Evolutionary conservation across 495 filamentous ascomycete species (phyloP), one percentile per base, ranked within the genome.

Genomic region (Hypomontagnella submonticulosa): DNA sequence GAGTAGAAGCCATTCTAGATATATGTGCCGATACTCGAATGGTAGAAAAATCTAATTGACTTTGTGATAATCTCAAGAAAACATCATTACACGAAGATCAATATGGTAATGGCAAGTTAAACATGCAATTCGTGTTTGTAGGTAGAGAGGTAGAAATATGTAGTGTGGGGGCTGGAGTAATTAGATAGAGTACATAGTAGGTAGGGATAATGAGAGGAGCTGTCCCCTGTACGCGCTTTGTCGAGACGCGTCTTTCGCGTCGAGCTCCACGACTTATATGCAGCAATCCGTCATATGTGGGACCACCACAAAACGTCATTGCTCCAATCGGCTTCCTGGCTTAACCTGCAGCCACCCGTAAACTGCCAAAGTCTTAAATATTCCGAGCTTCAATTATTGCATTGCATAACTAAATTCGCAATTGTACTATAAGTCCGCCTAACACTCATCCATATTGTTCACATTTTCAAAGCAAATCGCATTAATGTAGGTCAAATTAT

Each of bases 1-100:
- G 65, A 41, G 79, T 67, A 13, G 80, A 78, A 70, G 81, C 71
- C 80, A 82, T 85, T 72, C 59, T 71, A 57, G 30, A 53, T 34
- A 67, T n/a, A n/a, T n/a, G n/a, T n/a, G n/a, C 41, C 20, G 69
- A 64, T 73, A 16, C 49, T 63, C 53, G 41, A 43, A 42, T n/a
- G 9, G 10, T 23, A 30, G 46, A 51, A 32, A 30, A 20, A 53
- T 54, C 41, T 0, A 63, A 52, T 46, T 41, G 16, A 61, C 8
- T 19, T 18, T 51, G 47, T 44, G 38, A 33, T 44, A 38, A 23
- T 49, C 12, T 61, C 41, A 62, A 54, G 13, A 59, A 55, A 20
- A 51, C 49, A 69, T 52, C 10, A 36, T 47, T n/a, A 36, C 36
- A 53, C 36, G 30, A 57, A 20, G 49, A 66, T 40, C 57, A 40